Evolutionary conservation across 805 yeast genomes (phyloP), one percentile per base, ranked within the genome.

Genomic region (Pichia sporocuriosa): DNA sequence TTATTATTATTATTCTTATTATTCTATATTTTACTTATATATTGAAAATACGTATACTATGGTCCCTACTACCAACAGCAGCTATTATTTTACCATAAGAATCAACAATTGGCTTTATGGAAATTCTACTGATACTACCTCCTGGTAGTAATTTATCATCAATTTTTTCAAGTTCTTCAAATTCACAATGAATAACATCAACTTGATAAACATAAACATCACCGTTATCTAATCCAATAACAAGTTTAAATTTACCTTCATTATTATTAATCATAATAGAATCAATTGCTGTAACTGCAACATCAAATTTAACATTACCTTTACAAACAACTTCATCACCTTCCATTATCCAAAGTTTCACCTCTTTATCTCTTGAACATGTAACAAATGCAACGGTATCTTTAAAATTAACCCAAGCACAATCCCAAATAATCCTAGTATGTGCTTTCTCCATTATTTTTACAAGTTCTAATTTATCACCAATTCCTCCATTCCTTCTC

Each of bases 381-480:
- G 97, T 89, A n/a, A 84, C 56, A 55, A 90, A 89, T n/a, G 59
- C 58, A 11, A 52, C 49, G 3, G 42, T 28, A n/a, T 51, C 71
- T 3, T 54, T 65, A n/a, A 54, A 45, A 4, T 88, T 86, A 0
- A 80, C 66, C 96, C 97, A 93, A 29, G 84, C 75, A 57, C 90
- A 81, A 64, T 93, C 97, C 98, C 98, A 94, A 32, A 93, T 77
- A 53, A 93, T 90, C 61, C 97, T 77, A 2, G 82, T 62, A 57
- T 94, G 99, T 0, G 96, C 96, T 58, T 83, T 86, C 27, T 75
- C 75, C 63, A 58, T 52, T 10, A 58, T 23, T 22, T 50, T 53
- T 19, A 62, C 46, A 22, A 60, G 40, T 36, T 52, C 38, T 35
- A 61, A 57, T 24, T 48, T 56, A 12, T 45, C 55, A n/a, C 43